These are phyloP conservation scores for Candida corydali DNA, from an alignment of 805 yeast genomes.

Conservation along the genomic window DNA sequence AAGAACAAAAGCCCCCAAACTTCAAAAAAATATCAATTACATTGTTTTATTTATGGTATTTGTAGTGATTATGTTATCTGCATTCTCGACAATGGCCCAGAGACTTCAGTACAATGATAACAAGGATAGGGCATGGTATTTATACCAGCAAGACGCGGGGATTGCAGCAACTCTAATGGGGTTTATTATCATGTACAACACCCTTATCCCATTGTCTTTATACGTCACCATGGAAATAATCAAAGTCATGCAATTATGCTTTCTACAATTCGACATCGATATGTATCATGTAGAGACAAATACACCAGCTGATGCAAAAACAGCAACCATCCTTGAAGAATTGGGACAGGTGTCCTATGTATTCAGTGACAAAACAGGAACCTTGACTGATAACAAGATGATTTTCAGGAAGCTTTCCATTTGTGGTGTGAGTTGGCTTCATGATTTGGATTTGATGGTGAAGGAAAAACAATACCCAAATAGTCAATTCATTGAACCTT, in stretches of 20 bases:
- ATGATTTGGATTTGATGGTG: slow-evolving; percentile 54
- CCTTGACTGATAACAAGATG: slow-evolving; percentile 93
- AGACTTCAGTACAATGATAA: slow-evolving; percentile 43
- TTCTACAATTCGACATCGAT: slow-evolving; percentile 87
- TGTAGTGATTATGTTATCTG: slow-evolving; percentile 69
- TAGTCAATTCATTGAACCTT: slow-evolving; percentile 5
- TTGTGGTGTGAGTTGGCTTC: slow-evolving; percentile 87
- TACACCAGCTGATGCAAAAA: slow-evolving; percentile 91
- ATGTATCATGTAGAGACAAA: slow-evolving; percentile 83
- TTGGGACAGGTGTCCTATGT: slow-evolving; percentile 94
- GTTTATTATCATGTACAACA: slow-evolving; percentile 94
- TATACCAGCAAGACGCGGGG: slow-evolving; percentile 70
- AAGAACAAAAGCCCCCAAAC: slow-evolving; percentile 87
- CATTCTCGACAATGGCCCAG: slow-evolving; percentile 81
- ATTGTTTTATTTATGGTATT: slow-evolving; percentile 86
- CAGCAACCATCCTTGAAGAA: slow-evolving; percentile 94
- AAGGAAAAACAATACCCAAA: slow-evolving; percentile 9
- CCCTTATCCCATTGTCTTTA: slow-evolving; percentile 88
- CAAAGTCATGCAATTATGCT: slow-evolving; percentile 77
- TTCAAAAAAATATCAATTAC: slow-evolving; percentile 76
- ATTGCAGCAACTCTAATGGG: slow-evolving; percentile 91
- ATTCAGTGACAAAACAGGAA: slow-evolving; percentile 96
- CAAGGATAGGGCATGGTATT: slow-evolving; percentile 62
- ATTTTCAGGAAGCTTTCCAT: slow-evolving; percentile 83
- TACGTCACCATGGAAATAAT: slow-evolving; percentile 97